These are phyloP conservation scores for Linnemannia schmuckeri DNA, from an alignment of 192 early-diverging fungal genomes.

Conservation along the genomic window DNA sequence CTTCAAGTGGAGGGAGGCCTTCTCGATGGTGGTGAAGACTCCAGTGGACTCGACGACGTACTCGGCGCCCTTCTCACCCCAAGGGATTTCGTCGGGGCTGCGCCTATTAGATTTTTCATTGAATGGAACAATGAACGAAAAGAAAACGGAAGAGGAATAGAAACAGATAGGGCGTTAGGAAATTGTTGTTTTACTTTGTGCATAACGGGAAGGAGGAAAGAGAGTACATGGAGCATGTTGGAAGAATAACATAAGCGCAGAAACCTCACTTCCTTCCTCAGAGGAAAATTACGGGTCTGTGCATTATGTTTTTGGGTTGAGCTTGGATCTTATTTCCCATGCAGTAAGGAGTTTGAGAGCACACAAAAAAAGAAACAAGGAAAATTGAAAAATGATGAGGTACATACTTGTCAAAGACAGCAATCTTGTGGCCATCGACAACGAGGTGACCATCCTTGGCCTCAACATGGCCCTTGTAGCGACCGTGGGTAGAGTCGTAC, in stretches of 20 bases:
- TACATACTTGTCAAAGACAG: constrained; percentile 73
- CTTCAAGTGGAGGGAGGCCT: constrained; percentile 86
- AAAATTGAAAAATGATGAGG: neutral
- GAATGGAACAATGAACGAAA: neutral
- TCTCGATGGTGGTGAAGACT: constrained; percentile 95
- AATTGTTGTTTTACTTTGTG: neutral
- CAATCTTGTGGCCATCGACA: constrained; percentile 87
- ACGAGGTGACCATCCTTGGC: constrained; percentile 89
- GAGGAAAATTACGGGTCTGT: neutral
- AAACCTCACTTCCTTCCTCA: neutral
- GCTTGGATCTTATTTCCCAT: neutral
- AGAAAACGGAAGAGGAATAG: neutral
- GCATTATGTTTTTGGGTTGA: neutral
- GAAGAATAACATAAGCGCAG: neutral
- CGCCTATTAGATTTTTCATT: constrained; percentile 39
- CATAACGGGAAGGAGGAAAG: neutral
- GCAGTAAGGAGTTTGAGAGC: neutral
- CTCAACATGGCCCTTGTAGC: constrained; percentile 87
- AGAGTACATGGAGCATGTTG: neutral
- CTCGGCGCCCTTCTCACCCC: constrained; percentile 83
- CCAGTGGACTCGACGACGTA: constrained; percentile 99
- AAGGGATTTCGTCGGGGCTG: constrained; percentile 91
- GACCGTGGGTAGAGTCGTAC: constrained; percentile 99
- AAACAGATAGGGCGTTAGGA: neutral
- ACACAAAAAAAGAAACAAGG: neutral